A percentile compares a stretch with the other conserved stretches of the same genome.
Conservation (phyloP, 2,329 filamentous ascomycete genomes). For the Cryphonectria parasitica region DNA sequence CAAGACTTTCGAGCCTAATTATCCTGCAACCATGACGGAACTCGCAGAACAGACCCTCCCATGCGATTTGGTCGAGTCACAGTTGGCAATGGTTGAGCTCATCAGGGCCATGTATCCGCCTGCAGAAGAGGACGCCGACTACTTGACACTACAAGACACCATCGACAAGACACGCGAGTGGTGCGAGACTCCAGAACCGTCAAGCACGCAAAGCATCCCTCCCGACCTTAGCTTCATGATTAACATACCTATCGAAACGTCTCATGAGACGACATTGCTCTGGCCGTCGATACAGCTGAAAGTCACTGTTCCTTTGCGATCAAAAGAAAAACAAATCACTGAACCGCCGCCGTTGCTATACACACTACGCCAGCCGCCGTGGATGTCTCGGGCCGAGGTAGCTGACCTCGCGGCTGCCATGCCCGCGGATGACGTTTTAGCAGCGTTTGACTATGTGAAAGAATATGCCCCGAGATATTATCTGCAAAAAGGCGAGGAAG, state of each 20-base stretch:
- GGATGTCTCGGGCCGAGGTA: slow-evolving; percentile 27
- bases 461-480: slow-evolving; percentile 16
- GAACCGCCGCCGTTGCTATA: slow-evolving; percentile 23
- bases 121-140: not conserved
- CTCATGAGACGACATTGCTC: not conserved
- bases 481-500: not conserved
- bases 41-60: not conserved
- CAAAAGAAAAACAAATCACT: not conserved
- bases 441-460: slow-evolving; percentile 24
- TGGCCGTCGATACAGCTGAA: slow-evolving; percentile 18
- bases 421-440: slow-evolving; percentile 22
- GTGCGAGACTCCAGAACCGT: slow-evolving; percentile 18
- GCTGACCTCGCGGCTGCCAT: slow-evolving; percentile 19
- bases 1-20: too few relatives aligned
- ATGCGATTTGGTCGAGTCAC: slow-evolving; percentile 24
- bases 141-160: not conserved
- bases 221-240: slow-evolving; percentile 17
- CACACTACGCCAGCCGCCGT: slow-evolving; percentile 22
- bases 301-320: slow-evolving; percentile 19
- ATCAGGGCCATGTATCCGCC: slow-evolving; percentile 28
- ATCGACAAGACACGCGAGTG: slow-evolving; percentile 14
- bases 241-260: slow-evolving; percentile 19
- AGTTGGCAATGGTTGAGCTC: slow-evolving; percentile 27
- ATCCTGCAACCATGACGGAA: slow-evolving; percentile 7
- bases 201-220: not conserved